Evolutionary conservation across 805 yeast genomes (phyloP).

Genomic region (Martiniozyma abietophila): DNA sequence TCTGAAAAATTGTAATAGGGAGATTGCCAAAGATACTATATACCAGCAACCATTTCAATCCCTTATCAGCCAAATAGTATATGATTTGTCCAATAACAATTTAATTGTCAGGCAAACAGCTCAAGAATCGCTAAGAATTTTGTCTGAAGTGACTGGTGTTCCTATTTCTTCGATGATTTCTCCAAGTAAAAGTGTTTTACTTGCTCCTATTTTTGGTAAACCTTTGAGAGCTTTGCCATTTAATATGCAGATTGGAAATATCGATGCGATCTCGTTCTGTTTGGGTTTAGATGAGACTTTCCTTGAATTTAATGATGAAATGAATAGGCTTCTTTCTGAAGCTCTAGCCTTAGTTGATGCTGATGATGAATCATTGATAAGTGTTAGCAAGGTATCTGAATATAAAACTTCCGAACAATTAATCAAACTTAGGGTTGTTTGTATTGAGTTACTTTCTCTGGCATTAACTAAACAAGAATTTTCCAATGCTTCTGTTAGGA

Average conservation of each 20-base stretch:
- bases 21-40: constrained; percentile 51
- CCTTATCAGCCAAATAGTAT: constrained; percentile 79
- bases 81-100: constrained; percentile 86
- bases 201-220: constrained; percentile 93
- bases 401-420: constrained; percentile 83
- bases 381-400: constrained; percentile 77
- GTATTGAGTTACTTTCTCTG: constrained; percentile 71
- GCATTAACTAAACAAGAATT: constrained; percentile 84
- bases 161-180: constrained; percentile 68
- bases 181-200: constrained; percentile 71
- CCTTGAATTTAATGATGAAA: constrained; percentile 79
- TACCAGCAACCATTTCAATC: constrained; percentile 68
- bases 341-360: constrained; percentile 95
- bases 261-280: constrained; percentile 94
- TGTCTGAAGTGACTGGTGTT: constrained; percentile 62
- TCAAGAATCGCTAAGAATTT: constrained; percentile 53
- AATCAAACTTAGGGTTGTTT: constrained; percentile 79
- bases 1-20: constrained; percentile 56
- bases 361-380: constrained; percentile 90
- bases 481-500: constrained; percentile 57
- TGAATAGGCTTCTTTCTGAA: constrained; percentile 75
- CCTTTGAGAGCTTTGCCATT: constrained; percentile 95
- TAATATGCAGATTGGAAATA: constrained; percentile 97
- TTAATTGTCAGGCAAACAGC: constrained; percentile 75
- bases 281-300: constrained; percentile 72